A percentile compares a stretch with the other conserved stretches of the same genome.
Evolutionary conservation across 179 eudicot species (phyloP).

Genomic region (Nepenthes alata): DNA sequence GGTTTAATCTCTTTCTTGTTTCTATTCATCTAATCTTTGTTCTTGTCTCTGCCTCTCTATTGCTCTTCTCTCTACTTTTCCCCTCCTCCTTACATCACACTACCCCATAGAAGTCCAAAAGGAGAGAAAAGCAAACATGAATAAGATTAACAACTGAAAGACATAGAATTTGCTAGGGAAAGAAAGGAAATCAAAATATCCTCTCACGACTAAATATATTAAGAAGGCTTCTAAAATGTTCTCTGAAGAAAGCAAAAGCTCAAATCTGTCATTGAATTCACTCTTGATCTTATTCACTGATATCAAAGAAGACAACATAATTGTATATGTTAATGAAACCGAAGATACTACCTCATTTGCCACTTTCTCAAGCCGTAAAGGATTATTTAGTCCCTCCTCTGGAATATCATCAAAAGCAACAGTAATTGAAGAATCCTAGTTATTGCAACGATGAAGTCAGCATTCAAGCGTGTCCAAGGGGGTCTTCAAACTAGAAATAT

Average conservation of each 20-base stretch:
- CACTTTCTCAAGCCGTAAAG: slow-evolving; percentile 86
- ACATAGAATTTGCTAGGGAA: no score
- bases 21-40: no score
- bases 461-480: slow-evolving; percentile 1
- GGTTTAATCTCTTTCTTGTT: no score
- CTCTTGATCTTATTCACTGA: neutral
- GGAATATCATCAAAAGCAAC: slow-evolving; percentile 96
- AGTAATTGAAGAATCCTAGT: slow-evolving; percentile 82
- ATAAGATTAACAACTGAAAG: no score
- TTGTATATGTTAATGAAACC: neutral
- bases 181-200: no score
- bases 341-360: slow-evolving; percentile 69
- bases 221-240: no score
- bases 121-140: no score
- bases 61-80: no score
- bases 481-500: neutral
- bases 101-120: no score
- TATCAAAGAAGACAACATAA: neutral
- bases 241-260: neutral
- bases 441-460: slow-evolving; percentile 12
- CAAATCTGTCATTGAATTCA: neutral
- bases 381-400: slow-evolving; percentile 78
- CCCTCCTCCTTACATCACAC: no score
- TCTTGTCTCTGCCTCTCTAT: no score
- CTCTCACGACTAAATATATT: no score